Evolutionary conservation across 192 early-diverging fungal species (phyloP).

Genomic region (Phlyctochytrium bullatum): DNA sequence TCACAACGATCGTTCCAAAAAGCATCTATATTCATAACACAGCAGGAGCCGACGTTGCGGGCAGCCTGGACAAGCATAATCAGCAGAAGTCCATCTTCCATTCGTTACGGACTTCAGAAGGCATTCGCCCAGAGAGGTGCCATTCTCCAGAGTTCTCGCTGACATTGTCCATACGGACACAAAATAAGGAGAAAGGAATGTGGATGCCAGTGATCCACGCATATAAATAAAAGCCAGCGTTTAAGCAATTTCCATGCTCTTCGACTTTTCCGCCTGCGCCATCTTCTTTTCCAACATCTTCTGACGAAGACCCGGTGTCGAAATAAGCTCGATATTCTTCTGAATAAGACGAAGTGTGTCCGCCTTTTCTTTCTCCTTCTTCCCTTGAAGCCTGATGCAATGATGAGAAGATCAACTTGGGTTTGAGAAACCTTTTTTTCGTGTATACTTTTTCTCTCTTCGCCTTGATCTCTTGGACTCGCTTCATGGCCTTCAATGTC

Average conservation of each 20-base stretch:
- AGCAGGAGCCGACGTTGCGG: no score
- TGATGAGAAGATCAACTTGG: slow-evolving; percentile 8
- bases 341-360: slow-evolving; percentile 75
- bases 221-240: background rate
- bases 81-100: no score
- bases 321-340: slow-evolving; percentile 86
- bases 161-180: no score
- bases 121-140: no score
- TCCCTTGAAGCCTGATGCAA: slow-evolving; percentile 74
- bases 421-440: slow-evolving; percentile 51
- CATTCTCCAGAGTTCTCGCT: no score
- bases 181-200: background rate
- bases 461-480: slow-evolving; percentile 89
- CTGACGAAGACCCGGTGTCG: slow-evolving; percentile 53
- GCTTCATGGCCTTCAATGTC: slow-evolving; percentile 98
- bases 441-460: slow-evolving; percentile 91
- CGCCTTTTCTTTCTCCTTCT: slow-evolving; percentile 75
- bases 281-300: slow-evolving; percentile 68
- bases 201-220: background rate
- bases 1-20: no score
- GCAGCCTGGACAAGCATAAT: no score
- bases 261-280: slow-evolving; percentile 38
- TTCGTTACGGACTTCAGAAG: no score
- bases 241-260: slow-evolving; percentile 61
- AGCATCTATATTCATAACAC: no score